A percentile compares a stretch with the other conserved stretches of the same genome.
Evolutionary conservation across 2,329 filamentous ascomycete genomes (phyloP).

Genomic region (Penicillium sp.): DNA sequence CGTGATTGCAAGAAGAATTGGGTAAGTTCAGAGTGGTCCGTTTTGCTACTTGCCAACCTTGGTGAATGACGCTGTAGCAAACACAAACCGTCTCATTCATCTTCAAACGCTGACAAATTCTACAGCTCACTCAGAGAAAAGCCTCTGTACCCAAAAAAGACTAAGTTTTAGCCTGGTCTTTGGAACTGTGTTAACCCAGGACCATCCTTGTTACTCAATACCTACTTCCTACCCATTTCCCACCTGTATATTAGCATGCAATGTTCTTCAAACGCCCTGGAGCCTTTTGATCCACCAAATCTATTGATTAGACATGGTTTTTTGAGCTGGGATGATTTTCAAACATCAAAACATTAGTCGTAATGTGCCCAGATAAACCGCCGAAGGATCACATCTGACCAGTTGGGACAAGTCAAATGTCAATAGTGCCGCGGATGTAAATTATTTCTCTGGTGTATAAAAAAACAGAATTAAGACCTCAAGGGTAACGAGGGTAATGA

Average conservation of each 20-base stretch:
- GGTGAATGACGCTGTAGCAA: not conserved
- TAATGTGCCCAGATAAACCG: too few species aligned
- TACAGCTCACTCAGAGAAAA: slow-evolving; percentile 11
- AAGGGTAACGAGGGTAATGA: too few species aligned
- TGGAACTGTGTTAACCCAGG: too few species aligned
- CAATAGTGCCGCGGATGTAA: too few species aligned
- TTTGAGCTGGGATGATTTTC: too few species aligned
- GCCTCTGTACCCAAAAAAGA: not conserved
- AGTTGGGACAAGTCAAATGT: too few species aligned
- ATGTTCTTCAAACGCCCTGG: not conserved
- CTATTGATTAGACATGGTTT: not conserved
- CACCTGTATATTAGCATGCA: slow-evolving; percentile 1
- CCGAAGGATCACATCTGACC: too few species aligned
- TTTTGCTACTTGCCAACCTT: not conserved
- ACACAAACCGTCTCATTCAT: not conserved
- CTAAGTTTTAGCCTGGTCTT: not conserved
- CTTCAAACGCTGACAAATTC: not conserved
- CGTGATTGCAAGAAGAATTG: slow-evolving; percentile 93
- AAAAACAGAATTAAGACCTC: too few species aligned
- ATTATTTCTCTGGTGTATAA: too few species aligned
- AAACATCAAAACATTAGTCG: too few species aligned
- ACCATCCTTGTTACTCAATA: not conserved
- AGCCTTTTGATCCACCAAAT: not conserved
- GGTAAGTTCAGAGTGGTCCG: slow-evolving; percentile 58
- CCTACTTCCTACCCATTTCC: not conserved